Evolutionary conservation across 1,284 basidiomycete species (phyloP).

Genomic region (Malassezia dermatis): DNA sequence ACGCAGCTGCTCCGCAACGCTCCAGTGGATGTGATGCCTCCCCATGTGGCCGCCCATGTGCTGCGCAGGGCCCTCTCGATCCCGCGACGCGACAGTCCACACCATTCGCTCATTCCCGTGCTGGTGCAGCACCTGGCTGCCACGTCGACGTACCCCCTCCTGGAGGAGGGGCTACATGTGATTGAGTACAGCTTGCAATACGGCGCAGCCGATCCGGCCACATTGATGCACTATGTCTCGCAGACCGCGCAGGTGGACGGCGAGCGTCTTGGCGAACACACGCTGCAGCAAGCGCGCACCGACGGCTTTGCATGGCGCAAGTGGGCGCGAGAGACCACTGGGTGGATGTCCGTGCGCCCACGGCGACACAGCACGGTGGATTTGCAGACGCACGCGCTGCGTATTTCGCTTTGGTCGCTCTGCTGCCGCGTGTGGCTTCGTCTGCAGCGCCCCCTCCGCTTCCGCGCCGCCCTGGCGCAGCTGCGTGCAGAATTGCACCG

Average conservation of each 20-base stretch:
- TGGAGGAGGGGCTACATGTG: constrained; percentile 12
- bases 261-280: constrained; percentile 11
- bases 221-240: constrained; percentile 5
- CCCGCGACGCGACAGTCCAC: background rate
- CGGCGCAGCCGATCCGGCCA: background rate
- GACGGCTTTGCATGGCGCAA: constrained; percentile 12
- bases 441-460: constrained; percentile 8
- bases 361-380: background rate
- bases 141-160: constrained; percentile 2
- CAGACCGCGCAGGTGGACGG: constrained; percentile 5
- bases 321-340: constrained; percentile 3
- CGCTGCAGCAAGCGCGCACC: constrained; percentile 12
- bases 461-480: background rate
- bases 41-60: constrained; percentile 1
- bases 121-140: constrained; percentile 1
- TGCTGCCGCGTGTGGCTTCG: constrained; percentile 17
- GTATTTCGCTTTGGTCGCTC: constrained; percentile 16
- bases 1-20: background rate
- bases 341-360: background rate
- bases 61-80: constrained; percentile 1
- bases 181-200: constrained; percentile 8
- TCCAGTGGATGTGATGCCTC: background rate
- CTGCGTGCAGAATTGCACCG: background rate
- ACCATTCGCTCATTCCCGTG: background rate
- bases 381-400: background rate